Base-by-base conservation (phyloP, 768 basidiomycete genomes). In the Russula olivacea region DNA sequence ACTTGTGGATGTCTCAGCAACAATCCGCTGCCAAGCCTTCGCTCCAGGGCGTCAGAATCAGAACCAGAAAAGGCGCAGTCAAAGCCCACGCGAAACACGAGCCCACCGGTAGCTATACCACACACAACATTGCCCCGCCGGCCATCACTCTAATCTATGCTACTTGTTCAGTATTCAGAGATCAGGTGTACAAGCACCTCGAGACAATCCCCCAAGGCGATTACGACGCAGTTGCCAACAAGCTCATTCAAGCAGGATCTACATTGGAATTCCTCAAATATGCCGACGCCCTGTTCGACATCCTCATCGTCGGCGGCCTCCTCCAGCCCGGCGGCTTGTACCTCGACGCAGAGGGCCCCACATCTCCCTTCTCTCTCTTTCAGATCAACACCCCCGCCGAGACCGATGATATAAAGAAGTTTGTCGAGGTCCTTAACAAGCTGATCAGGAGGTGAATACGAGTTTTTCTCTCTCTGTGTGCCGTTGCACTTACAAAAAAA, bases 261-360 rank as follows among this genome's bases (percentile, higher is more conserved):
- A 87, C 91, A 54, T 89, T 99, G 74, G 97, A 99, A 77, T 88
- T 86, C 72, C 86, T 95, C 76, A 97, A 97, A 79, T 98, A 98
- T 87, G 91, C 93, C 76, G 94, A 97, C 70, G 83, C 88, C 60
- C 87, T 98, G 70, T 98, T 97, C 76, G 95, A 99, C 77, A 84
- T 97, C 78, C 82, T 98, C 73, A 84, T 99, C 71, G 89, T 94
- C 71, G 96, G 96, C 54, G 93, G 93, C 47, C 88, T 99, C 66
- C 85, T 99, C 70, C 95, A 98, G 76, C 97, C 96, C 21, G 96
- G 96, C 56, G 96, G 96, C 64, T 84, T 80, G 70, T 94, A 91
- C 76, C 70, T 98, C 76, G 93, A 97, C 61, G 91, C 93, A 65
- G 86, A 85, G 54, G 87, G 89, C 23, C 89, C 91, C 32, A 79